Conservation (phyloP, 331 rosid genomes). For the Arachis monticola region DNA sequence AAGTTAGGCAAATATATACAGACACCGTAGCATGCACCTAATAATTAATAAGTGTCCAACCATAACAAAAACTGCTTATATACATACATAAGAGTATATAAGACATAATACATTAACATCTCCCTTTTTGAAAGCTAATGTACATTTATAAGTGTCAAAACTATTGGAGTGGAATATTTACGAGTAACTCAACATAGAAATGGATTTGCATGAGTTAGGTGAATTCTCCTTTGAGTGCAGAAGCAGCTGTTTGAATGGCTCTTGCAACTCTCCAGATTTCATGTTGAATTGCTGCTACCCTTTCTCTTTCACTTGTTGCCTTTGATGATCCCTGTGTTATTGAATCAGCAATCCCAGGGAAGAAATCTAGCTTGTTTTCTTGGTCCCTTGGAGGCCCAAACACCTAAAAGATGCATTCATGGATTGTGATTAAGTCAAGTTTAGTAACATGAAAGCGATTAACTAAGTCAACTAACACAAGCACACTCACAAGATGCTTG, state of each 20-base stretch:
- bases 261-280: constrained; percentile 93
- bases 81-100: neutral
- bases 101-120: neutral
- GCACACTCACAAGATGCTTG: constrained; percentile 77
- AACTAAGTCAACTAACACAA: neutral
- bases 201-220: constrained; percentile 42
- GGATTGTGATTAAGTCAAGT: neutral
- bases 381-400: constrained; percentile 70
- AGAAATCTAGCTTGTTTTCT: constrained; percentile 61
- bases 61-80: neutral
- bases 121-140: constrained; percentile 7
- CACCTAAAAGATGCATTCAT: constrained; percentile 47
- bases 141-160: neutral
- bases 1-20: no score
- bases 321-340: constrained; percentile 37
- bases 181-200: constrained; percentile 26
- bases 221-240: constrained; percentile 72
- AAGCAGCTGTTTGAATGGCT: constrained; percentile 79
- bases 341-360: constrained; percentile 87
- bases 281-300: constrained; percentile 59
- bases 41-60: neutral
- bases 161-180: constrained; percentile 8
- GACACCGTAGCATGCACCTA: no score
- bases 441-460: neutral
- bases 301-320: constrained; percentile 42